Evolutionary conservation across 192 early-diverging fungal genomes (phyloP), one percentile per base, ranked within the genome.

Genomic region (Mortierella antarctica): DNA sequence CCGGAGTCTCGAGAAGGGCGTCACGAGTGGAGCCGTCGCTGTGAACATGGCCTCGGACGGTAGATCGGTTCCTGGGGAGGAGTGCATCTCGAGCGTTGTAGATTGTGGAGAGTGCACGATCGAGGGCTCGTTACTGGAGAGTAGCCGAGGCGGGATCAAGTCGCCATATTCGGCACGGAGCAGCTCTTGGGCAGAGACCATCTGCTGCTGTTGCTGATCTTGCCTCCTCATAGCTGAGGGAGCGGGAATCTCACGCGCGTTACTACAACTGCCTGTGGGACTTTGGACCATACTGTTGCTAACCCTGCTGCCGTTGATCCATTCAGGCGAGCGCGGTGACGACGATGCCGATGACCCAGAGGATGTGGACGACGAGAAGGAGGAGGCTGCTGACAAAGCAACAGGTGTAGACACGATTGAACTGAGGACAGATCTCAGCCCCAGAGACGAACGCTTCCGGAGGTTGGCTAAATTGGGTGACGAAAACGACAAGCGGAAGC

Each of bases 401-500:
- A 15, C 52, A 41, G 57, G 57, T 0, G 64, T 67, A 13, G 39
- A 20, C 14, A 71, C 69, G 0, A 71, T 61, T 15, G 76, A 67
- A 47, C 54, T 80, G 45, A 80, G 44, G 40, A 71, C 55, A 3
- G 70, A 80, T 10, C 44, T 80, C 14, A 79, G 49, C 2, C 62
- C 75, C 15, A 71, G 59, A 1, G 76, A 80, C 3, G 76, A 80
- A 21, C 57, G 52, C 15, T 68, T 40, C 12, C 68, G 68, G n/a
- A 63, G 59, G 6, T 48, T 42, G 44, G 17, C 42, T 42, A 79
- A 39, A 40, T 61, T 79, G 2, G 75, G 75, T 11, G 75, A 67
- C 15, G 76, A 80, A 46, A 72, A 71, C 11, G 76, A 71, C 52
- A 50, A 31, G 7, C 70, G 69, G 70, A 80, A 67, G 21, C 40